Conservation (phyloP, 768 basidiomycete genomes). For the Russula sp. region DNA sequence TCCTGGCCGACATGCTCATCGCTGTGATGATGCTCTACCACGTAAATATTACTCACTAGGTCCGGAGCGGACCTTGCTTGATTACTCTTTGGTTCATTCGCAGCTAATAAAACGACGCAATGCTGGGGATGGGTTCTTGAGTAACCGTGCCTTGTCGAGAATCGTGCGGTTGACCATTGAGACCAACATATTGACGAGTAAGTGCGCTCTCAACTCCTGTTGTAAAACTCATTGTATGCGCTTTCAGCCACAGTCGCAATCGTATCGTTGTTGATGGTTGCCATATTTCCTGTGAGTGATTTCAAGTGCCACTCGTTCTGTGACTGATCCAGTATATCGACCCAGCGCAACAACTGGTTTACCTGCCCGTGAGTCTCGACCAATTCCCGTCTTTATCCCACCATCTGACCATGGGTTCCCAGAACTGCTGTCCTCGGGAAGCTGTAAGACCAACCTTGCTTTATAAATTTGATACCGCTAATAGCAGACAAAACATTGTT, state of each 20-base stretch:
- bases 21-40: background rate
- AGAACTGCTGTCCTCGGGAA: slow-evolving; percentile 10
- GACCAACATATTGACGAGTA: slow-evolving; percentile 10
- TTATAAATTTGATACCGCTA: background rate
- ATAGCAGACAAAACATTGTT: background rate
- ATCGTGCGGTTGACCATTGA: slow-evolving; percentile 9
- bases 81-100: background rate
- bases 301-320: background rate
- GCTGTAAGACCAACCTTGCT: background rate
- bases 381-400: background rate
- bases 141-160: background rate
- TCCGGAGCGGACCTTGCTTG: background rate
- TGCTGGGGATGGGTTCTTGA: background rate
- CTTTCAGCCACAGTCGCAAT: background rate
- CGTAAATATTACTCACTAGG: background rate
- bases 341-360: slow-evolving; percentile 8
- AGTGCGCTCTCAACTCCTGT: background rate
- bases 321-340: background rate
- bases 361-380: slow-evolving; percentile 9
- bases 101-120: background rate
- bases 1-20: background rate
- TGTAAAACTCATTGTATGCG: background rate
- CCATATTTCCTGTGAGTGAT: slow-evolving; percentile 1
- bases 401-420: background rate
- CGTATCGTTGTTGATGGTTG: background rate